phyloP scores from a whole-genome alignment of 2,329 filamentous ascomycete species.

The Aspergillus jensenii region DNA sequence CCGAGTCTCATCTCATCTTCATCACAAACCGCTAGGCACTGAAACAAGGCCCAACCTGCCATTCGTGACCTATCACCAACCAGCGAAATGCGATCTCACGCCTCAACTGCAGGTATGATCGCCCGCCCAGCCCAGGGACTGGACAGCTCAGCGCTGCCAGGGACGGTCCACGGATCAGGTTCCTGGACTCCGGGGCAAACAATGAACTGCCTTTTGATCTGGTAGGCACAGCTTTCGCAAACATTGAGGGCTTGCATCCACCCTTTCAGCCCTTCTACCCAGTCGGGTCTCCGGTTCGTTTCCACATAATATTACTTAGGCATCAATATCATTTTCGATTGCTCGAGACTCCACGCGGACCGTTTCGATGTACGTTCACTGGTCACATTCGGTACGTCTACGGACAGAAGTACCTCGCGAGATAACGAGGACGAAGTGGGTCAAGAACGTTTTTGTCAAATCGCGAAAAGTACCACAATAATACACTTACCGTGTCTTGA shows the following conservation, averaged over 20 bases:
- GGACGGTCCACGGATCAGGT: neutral
- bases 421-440: neutral
- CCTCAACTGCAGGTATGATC: neutral
- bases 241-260: neutral
- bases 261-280: neutral
- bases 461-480: neutral
- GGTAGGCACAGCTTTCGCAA: neutral
- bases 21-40: neutral
- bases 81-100: neutral
- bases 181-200: neutral
- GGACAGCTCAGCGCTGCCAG: neutral
- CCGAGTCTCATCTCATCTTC: neutral
- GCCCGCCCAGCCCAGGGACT: neutral
- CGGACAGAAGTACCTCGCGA: neutral
- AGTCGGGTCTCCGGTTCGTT: neutral
- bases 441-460: neutral
- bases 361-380: slow-evolving; percentile 1
- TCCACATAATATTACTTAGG: neutral
- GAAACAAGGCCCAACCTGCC: neutral
- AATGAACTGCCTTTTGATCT: neutral
- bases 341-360: neutral
- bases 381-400: neutral
- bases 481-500: neutral
- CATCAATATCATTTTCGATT: neutral
- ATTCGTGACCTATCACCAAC: neutral